Evolutionary conservation across 2,329 filamentous ascomycete genomes (phyloP).

Genomic region (Aspergillus luchuensis): DNA sequence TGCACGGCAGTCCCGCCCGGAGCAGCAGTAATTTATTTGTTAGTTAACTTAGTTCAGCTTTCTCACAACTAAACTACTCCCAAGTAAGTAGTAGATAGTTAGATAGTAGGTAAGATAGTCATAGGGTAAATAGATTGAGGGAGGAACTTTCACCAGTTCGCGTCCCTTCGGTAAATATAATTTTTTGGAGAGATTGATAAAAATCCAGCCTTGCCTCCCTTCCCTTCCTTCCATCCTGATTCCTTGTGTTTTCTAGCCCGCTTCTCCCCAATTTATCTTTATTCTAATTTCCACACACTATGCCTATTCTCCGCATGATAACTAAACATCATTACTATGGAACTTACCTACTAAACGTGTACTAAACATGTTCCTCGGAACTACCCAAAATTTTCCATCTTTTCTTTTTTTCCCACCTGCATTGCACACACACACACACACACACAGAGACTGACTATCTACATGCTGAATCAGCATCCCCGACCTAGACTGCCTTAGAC

Average conservation of each 20-base stretch:
- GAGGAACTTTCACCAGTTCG: no score
- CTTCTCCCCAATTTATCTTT: background rate
- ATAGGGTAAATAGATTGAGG: background rate
- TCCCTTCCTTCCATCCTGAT: background rate
- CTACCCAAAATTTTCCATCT: background rate
- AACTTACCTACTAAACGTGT: background rate
- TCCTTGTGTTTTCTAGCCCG: background rate
- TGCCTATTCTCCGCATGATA: background rate
- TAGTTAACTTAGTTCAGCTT: no score
- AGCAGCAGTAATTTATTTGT: background rate
- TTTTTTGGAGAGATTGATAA: background rate
- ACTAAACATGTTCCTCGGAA: background rate
- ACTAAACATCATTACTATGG: background rate
- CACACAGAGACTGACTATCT: no score
- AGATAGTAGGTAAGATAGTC: background rate
- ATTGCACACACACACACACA: background rate
- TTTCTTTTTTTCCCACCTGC: background rate
- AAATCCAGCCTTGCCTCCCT: background rate
- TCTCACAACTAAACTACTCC: no score
- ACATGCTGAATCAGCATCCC: slow-evolving; percentile 19
- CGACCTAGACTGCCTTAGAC: slow-evolving; percentile 12
- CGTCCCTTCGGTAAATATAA: background rate
- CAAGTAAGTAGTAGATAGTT: no score
- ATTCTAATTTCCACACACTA: background rate
- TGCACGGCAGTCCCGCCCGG: background rate